These are phyloP conservation scores for Andrographis paniculata DNA, from an alignment of 305 asterid genomes.

Conservation along the genomic window DNA sequence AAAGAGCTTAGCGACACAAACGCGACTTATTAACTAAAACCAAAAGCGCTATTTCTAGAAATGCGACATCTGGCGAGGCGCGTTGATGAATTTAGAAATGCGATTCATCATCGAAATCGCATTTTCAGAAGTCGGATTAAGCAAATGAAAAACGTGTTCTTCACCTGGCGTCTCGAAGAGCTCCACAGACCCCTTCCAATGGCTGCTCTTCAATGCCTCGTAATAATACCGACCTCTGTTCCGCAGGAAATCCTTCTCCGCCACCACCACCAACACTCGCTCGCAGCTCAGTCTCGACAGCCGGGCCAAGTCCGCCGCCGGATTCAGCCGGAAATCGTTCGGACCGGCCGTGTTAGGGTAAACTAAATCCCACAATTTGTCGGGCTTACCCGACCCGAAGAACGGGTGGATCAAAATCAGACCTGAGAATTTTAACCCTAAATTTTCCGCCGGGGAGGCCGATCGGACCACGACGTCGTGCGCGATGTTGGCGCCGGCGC, in stretches of 20 bases:
- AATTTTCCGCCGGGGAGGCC: not conserved
- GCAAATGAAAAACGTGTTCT: slow-evolving; percentile 51
- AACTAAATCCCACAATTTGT: slow-evolving; percentile 34
- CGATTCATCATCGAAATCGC: slow-evolving; percentile 31
- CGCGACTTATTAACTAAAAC: too few species aligned
- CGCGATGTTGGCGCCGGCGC: slow-evolving; percentile 69
- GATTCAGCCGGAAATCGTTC: slow-evolving; percentile 40
- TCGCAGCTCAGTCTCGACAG: slow-evolving; percentile 34
- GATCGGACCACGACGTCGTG: slow-evolving; percentile 38
- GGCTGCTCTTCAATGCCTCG: slow-evolving; percentile 39
- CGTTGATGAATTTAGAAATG: slow-evolving; percentile 20
- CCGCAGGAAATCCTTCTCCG: slow-evolving; percentile 39
- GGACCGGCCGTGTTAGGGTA: slow-evolving; percentile 30
- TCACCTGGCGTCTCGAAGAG: slow-evolving; percentile 39
- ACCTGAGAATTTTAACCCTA: slow-evolving; percentile 26
- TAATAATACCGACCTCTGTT: slow-evolving; percentile 36
- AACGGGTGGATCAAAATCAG: slow-evolving; percentile 52
- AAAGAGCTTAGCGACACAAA: too few species aligned
- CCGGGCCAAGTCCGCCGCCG: slow-evolving; percentile 31
- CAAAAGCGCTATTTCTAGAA: too few species aligned
- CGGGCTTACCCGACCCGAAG: slow-evolving; percentile 34
- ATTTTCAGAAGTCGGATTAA: slow-evolving; percentile 18
- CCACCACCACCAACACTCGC: slow-evolving; percentile 35
- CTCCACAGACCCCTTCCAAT: slow-evolving; percentile 44
- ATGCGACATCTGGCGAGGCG: too few species aligned